These are phyloP conservation scores for Jacaranda mimosifolia DNA, from an alignment of 257 asterid genomes.

Conservation along the genomic window DNA sequence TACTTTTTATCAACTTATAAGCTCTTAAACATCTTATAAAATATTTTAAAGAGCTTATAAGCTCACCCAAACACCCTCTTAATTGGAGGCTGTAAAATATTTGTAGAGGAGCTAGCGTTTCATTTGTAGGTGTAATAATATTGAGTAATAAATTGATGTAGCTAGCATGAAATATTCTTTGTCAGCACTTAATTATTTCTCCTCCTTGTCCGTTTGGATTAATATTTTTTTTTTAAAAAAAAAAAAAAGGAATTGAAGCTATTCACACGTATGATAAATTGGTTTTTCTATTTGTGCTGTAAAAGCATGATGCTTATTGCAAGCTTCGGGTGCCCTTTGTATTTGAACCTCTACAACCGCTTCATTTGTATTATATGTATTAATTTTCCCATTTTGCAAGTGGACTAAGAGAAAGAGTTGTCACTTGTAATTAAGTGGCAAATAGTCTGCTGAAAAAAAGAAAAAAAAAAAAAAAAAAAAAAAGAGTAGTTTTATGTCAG, in stretches of 20 bases:
- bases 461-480: too few relatives aligned
- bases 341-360: not conserved
- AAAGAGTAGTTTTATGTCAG: too few relatives aligned
- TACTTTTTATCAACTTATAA: too few relatives aligned
- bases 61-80: too few relatives aligned
- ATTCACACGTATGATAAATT: conserved; percentile 6
- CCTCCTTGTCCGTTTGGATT: conserved; percentile 11
- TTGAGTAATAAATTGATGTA: conserved; percentile 45
- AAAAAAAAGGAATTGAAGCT: too few relatives aligned
- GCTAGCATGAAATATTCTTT: conserved; percentile 45
- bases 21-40: too few relatives aligned
- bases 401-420: too few relatives aligned
- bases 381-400: too few relatives aligned
- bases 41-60: too few relatives aligned
- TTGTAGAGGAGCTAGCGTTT: conserved; percentile 44
- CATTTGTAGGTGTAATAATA: conserved; percentile 47
- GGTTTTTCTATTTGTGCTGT: not conserved
- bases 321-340: not conserved
- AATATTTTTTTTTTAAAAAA: not conserved
- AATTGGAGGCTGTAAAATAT: conserved; percentile 54
- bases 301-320: not conserved
- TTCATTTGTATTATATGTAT: too few relatives aligned
- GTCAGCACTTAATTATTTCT: not conserved
- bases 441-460: too few relatives aligned
- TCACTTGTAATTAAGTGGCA: too few relatives aligned